Evolutionary conservation across 495 filamentous ascomycete species (phyloP), one percentile per base, ranked within the genome.

Genomic region (Cudoniella acicularis): DNA sequence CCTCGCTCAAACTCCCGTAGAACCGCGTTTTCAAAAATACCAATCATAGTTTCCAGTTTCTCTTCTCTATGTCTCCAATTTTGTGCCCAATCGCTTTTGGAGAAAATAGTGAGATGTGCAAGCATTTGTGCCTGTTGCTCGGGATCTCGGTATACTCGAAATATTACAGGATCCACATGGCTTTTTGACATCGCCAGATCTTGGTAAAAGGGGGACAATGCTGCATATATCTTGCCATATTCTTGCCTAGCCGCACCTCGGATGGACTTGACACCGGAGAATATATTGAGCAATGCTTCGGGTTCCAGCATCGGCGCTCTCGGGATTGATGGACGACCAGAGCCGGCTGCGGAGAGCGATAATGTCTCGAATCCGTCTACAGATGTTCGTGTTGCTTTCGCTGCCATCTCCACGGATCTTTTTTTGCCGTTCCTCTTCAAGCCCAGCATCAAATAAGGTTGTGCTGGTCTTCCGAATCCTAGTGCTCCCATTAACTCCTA

Each of bases 1-100:
- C 89, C 95, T 61, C 88, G 88, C 69, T 96, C 89, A 66, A 98
- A 98, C 71, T 98, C 93, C 52, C 87, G 81, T 52, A 96, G 72
- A 8, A 93, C 92, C 2, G 92, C 90, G 55, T 86, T 92, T 72
- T 98, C 92, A 64, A 99, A 98, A 63, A 93, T 87, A 23, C 80
- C 80, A 45, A 87, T 79, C 76, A 94, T 90, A n/a, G 74, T 74
- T 18, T 84, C 78, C 24, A 99, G 72, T 62, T 86, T 86, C 54
- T 85, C 83, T 58, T 87, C 78, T 18, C 94, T 74, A 60, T 84
- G 75, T 54, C 75, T 69, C 82, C 87, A 94, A 4, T 89, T 92
- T 53, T 86, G 72, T 8, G 89, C 77, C 68, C 81, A 86, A 68
- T 98, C 95, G 64, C 88, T 90, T 63, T 83, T 83, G 1, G 90